Evolutionary conservation across 2,329 filamentous ascomycete genomes (phyloP), one percentile per base, ranked within the genome.

Genomic region (Massarina eburnea): DNA sequence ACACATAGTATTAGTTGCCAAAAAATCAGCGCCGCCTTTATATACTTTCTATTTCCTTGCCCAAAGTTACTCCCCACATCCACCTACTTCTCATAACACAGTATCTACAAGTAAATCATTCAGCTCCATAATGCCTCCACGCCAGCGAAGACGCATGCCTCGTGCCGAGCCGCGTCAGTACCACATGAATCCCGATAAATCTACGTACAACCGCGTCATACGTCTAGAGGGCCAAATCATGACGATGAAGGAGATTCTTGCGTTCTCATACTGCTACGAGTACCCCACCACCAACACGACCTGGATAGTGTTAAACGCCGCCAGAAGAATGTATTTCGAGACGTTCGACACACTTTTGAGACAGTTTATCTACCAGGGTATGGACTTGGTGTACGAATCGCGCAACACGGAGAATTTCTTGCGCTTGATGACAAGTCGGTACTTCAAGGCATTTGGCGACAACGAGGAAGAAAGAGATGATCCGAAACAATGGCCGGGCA

Each of bases 151-250:
- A 9, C 18, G 2, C 5, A n/a, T 14, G 8, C 1, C 19, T 4
- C 35, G 2, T 38, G n/a, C 22, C 33, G 2, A 32, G 41, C 6
- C 34, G 15, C 14, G 35, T 14, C 1, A 8, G 15, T 26, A 7
- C 24, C 24, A 26, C 19, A 34, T 43, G 21, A n/a, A 40, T 15
- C 45, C 41, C 7, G 8, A 24, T 2, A 18, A 22, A 21, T 21
- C 40, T 12, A 34, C 8, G 3, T 51, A 32, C 39, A 48, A 45
- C 41, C n/a, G 17, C 21, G 38, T 51, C 12, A 35, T 51, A n/a
- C 34, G 45, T 17, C 34, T 45, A 7, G 48, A 51, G 42, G 48
- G 48, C 22, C 48, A 51, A 20, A 45, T 48, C 21, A 12, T 20
- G 2, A 22, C 37, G n/a, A 37, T 40, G 18, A 21, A 38, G 14